Evolutionary conservation across 1,284 basidiomycete species (phyloP).

Genomic region (Leccinum proliferum): DNA sequence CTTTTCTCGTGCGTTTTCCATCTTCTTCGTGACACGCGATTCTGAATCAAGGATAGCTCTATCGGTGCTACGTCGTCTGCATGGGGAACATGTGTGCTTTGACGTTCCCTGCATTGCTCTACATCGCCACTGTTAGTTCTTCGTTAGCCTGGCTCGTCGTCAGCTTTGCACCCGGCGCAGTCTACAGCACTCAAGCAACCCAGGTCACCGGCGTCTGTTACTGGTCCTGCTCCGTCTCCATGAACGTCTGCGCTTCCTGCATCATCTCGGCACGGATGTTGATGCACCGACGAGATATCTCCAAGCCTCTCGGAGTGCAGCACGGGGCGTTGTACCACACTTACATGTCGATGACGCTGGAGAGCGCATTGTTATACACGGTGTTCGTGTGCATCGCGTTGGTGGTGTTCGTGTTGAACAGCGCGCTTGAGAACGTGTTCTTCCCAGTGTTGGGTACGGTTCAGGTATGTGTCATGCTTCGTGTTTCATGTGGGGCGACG

Average conservation of each 20-base stretch:
- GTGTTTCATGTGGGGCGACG: neutral
- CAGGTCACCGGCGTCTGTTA: constrained; percentile 13
- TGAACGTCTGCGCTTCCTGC: constrained; percentile 12
- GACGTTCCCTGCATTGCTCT: constrained; percentile 6
- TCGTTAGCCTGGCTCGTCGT: constrained; percentile 16
- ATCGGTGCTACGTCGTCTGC: constrained; percentile 23
- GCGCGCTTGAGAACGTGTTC: constrained; percentile 15
- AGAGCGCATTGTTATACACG: constrained; percentile 21
- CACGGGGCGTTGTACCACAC: constrained; percentile 18
- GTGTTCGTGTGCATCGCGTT: constrained; percentile 12
- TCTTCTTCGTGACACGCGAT: neutral
- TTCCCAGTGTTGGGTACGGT: constrained; percentile 17
- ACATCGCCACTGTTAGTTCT: constrained; percentile 14
- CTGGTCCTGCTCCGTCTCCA: constrained; percentile 15
- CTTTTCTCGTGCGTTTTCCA: constrained; percentile 17
- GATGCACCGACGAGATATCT: constrained; percentile 12
- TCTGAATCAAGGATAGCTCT: constrained; percentile 14
- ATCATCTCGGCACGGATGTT: constrained; percentile 17
- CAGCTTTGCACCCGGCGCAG: constrained; percentile 7
- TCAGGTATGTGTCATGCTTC: constrained; percentile 13
- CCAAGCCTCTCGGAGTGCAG: constrained; percentile 4
- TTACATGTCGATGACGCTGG: constrained; percentile 24
- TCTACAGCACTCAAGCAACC: constrained; percentile 10
- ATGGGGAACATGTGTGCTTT: constrained; percentile 6
- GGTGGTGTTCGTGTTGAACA: constrained; percentile 14